Evolutionary conservation across 2,329 filamentous ascomycete genomes (phyloP).

Genomic region (Didymella arachidicola): DNA sequence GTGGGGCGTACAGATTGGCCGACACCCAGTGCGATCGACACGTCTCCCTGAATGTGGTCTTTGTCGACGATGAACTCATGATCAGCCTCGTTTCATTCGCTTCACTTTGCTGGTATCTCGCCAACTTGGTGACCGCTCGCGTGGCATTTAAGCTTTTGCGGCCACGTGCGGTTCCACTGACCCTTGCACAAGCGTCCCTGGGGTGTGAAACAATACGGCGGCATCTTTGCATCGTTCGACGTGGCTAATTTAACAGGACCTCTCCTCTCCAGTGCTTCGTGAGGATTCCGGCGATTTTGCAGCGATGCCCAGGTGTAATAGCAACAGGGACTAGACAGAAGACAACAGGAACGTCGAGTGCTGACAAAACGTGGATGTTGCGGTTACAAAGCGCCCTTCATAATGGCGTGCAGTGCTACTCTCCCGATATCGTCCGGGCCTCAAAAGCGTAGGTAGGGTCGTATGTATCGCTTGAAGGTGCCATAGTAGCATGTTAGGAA

Average conservation of each 20-base stretch:
- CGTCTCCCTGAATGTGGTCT: neutral
- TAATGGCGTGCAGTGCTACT: neutral
- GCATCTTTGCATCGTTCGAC: neutral
- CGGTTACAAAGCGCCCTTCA: neutral
- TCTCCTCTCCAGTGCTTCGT: too few species aligned
- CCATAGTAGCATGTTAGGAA: neutral
- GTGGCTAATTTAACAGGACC: neutral
- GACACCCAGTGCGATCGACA: neutral
- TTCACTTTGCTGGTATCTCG: neutral
- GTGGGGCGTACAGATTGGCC: constrained; percentile 1
- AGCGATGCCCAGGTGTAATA: neutral
- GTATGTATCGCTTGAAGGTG: neutral
- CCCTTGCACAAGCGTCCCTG: neutral
- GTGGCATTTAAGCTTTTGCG: neutral
- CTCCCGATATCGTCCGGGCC: neutral
- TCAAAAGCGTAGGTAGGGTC: neutral
- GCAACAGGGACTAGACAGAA: neutral
- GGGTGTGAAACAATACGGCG: neutral
- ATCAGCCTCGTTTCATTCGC: neutral
- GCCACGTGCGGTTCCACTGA: neutral
- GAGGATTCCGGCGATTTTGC: neutral
- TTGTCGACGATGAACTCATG: neutral
- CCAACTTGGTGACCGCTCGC: neutral
- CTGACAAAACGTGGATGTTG: neutral
- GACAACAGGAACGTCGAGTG: neutral